phyloP scores from a whole-genome alignment of 179 eudicot species.

The Sideroxylon spinosum region DNA sequence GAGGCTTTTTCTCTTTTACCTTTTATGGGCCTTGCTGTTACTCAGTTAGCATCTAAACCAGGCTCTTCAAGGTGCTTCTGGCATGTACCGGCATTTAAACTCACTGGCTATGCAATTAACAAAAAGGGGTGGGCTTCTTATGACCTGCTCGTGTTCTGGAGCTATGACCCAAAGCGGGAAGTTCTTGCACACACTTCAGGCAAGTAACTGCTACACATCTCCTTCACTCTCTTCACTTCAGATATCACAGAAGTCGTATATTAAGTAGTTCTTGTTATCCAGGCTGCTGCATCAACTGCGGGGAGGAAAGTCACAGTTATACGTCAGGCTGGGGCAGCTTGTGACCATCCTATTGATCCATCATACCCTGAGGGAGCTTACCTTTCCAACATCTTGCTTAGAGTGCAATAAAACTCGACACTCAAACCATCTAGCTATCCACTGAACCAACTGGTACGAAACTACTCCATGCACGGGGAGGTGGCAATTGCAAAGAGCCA shows the following conservation, averaged over 20 bases:
- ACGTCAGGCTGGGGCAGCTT: slow-evolving; percentile 85
- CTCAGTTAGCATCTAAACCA: slow-evolving; percentile 25
- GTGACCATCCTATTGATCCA: slow-evolving; percentile 88
- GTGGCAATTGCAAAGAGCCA: not conserved
- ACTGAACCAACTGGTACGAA: not conserved
- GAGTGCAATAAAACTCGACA: slow-evolving; percentile 40
- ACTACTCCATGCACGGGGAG: not conserved
- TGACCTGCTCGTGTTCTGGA: slow-evolving; percentile 98
- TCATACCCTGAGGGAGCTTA: slow-evolving; percentile 84
- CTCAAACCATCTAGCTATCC: not conserved
- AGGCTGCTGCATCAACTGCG: slow-evolving; percentile 83
- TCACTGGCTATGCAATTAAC: slow-evolving; percentile 79
- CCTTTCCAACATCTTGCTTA: slow-evolving; percentile 69
- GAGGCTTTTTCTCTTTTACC: not conserved
- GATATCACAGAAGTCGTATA: not conserved
- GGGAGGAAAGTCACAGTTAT: slow-evolving; percentile 62
- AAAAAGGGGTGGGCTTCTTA: slow-evolving; percentile 67
- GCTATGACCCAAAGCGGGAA: slow-evolving; percentile 94
- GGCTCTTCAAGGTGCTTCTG: slow-evolving; percentile 77
- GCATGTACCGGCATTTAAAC: slow-evolving; percentile 84
- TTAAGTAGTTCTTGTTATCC: not conserved
- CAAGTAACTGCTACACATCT: slow-evolving; percentile 19
- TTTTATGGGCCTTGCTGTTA: slow-evolving; percentile 8
- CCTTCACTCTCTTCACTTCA: too few relatives aligned
- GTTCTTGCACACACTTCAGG: slow-evolving; percentile 69